phyloP scores from a whole-genome alignment of 2,329 filamentous ascomycete genomes.

The Cladophialophora bantiana region DNA sequence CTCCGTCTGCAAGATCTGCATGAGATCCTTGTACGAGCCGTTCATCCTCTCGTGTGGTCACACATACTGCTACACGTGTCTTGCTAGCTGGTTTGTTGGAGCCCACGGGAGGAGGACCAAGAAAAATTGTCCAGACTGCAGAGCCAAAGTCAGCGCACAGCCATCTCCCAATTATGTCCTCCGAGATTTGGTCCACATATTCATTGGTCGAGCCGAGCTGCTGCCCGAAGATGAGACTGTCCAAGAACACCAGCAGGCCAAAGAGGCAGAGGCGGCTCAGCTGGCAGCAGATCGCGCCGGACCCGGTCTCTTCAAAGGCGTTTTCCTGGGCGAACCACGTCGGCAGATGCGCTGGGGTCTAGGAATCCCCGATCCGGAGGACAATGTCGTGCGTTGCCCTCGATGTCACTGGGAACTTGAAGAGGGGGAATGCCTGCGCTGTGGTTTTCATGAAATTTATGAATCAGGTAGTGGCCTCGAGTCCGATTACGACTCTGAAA shows the following conservation, averaged over 20 bases:
- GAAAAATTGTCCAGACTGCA: constrained; percentile 73
- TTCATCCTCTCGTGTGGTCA: constrained; percentile 73
- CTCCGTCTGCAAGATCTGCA: constrained; percentile 72
- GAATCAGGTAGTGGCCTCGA: constrained; percentile 44
- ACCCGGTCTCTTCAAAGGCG: constrained; percentile 70
- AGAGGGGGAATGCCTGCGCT: constrained; percentile 64
- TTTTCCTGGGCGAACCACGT: constrained; percentile 52
- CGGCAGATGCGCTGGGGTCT: constrained; percentile 38
- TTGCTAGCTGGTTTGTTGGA: constrained; percentile 48
- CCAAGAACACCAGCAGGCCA: constrained; percentile 65
- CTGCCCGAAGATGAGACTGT: constrained; percentile 69
- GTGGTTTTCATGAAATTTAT: constrained; percentile 51
- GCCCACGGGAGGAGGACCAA: constrained; percentile 48
- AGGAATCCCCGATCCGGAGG: constrained; percentile 60
- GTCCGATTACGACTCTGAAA: too few species aligned
- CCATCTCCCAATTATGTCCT: constrained; percentile 72
- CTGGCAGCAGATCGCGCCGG: constrained; percentile 66
- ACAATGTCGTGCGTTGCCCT: constrained; percentile 69
- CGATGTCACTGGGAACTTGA: constrained; percentile 69
- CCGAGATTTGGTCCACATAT: constrained; percentile 69
- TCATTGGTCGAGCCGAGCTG: constrained; percentile 66
- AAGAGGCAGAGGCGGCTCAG: constrained; percentile 65
- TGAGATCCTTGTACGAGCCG: constrained; percentile 72
- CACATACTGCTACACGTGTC: constrained; percentile 71
- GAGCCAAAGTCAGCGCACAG: constrained; percentile 63